These are phyloP conservation scores for Tricholoma flavovirens DNA, from an alignment of 768 basidiomycete species.

Conservation along the genomic window DNA sequence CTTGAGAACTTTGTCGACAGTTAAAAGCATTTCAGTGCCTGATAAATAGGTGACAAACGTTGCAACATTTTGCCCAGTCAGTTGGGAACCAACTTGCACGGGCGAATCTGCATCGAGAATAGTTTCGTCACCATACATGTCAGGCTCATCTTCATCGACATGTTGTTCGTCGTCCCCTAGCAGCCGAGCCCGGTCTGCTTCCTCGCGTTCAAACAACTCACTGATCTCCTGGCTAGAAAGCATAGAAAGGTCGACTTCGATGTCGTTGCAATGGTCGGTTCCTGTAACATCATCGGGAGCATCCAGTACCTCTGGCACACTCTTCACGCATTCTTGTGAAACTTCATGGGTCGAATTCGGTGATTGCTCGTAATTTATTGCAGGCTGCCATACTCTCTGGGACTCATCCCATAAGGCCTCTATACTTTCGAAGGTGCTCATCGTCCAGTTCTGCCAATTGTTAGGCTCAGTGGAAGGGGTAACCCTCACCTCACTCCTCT, in stretches of 20 bases:
- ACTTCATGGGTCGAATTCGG: neutral
- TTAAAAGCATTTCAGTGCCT: neutral
- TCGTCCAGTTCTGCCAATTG: slow-evolving; percentile 69
- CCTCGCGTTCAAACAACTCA: slow-evolving; percentile 26
- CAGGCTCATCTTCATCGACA: slow-evolving; percentile 20
- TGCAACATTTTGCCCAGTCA: neutral
- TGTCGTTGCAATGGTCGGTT: slow-evolving; percentile 16
- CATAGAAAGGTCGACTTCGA: slow-evolving; percentile 49
- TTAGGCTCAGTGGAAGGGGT: slow-evolving; percentile 11
- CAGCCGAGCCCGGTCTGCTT: slow-evolving; percentile 25
- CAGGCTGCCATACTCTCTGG: slow-evolving; percentile 54
- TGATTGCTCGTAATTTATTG: neutral
- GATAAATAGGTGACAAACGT: neutral
- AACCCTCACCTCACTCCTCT: slow-evolving; percentile 16
- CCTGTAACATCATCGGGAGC: slow-evolving; percentile 1
- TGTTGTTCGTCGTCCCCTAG: slow-evolving; percentile 26
- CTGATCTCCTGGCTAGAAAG: slow-evolving; percentile 46
- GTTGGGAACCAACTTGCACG: neutral
- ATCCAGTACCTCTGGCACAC: slow-evolving; percentile 3
- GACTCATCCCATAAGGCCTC: slow-evolving; percentile 78
- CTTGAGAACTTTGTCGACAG: neutral
- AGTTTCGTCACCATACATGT: slow-evolving; percentile 20
- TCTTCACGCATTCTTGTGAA: neutral
- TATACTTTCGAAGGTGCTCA: slow-evolving; percentile 87
- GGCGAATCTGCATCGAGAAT: neutral